Conservation (phyloP, 352 stramenopile species). For the Pythium biforme region DNA sequence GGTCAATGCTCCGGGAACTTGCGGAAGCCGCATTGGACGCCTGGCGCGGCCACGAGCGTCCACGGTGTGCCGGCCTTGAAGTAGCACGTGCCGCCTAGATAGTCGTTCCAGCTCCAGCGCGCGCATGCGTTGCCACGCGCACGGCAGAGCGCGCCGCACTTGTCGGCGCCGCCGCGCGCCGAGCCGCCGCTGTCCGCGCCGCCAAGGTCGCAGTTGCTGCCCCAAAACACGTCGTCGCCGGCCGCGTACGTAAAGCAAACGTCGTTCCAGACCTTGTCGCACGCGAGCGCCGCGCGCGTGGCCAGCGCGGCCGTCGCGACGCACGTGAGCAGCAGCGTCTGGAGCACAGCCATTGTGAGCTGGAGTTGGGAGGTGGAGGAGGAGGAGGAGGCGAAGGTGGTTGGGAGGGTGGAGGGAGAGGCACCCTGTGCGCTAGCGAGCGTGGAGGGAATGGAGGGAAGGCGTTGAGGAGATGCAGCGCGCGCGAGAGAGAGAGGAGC, state of each 20-base stretch:
- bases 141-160: constrained; percentile 21
- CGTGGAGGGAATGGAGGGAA: too few species aligned
- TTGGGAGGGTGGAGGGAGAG: not conserved
- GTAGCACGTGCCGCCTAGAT: constrained; percentile 25
- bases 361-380: not conserved
- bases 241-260: constrained; percentile 26
- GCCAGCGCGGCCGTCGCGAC: not conserved
- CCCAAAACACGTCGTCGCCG: constrained; percentile 26
- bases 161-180: constrained; percentile 21
- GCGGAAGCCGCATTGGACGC: constrained; percentile 25
- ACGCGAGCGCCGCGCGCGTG: constrained; percentile 11
- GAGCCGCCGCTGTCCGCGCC: constrained; percentile 12
- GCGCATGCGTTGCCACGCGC: constrained; percentile 9
- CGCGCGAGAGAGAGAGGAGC: not conserved
- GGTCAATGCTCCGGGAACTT: constrained; percentile 21
- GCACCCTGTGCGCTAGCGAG: too few species aligned
- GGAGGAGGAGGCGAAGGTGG: not conserved
- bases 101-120: constrained; percentile 29
- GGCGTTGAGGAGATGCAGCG: too few species aligned
- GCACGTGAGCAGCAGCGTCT: constrained; percentile 6
- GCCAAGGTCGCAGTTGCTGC: constrained; percentile 24
- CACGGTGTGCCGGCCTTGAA: constrained; percentile 24
- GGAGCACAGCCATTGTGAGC: not conserved
- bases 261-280: constrained; percentile 28
- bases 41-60: constrained; percentile 6